Base-by-base conservation (phyloP, 192 early-diverging fungal species). In the Thamnidium elegans region DNA sequence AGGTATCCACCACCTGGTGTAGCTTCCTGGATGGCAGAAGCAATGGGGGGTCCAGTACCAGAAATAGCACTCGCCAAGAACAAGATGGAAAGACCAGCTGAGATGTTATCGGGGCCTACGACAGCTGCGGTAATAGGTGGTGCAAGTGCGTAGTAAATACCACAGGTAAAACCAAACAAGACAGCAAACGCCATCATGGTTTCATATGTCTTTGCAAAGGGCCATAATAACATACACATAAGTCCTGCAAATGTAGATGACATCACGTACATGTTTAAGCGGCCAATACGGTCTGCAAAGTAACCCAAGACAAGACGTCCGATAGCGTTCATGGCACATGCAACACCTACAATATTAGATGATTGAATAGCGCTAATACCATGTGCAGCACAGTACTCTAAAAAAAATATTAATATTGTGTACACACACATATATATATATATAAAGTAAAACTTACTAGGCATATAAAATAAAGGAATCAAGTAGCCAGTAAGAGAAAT, bases 401-500 rank as follows among this genome's bases (percentile, higher is more conserved):
- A 3, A 65, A 34, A 44, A 44, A 17, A n/a, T n/a, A n/a, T n/a
- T n/a, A n/a, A n/a, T n/a, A n/a, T n/a, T n/a, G n/a, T n/a, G n/a
- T n/a, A n/a, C n/a, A n/a, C n/a, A n/a, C n/a, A n/a, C n/a, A n/a
- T n/a, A n/a, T n/a, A n/a, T n/a, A n/a, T n/a, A n/a, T n/a, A n/a
- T n/a, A n/a, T n/a, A n/a, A n/a, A n/a, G n/a, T n/a, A n/a, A 23
- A 23, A 61, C 7, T 64, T 67, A 69, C 72, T 62, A 39, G 73
- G 69, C n/a, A 81, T 39, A 63, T 58, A 75, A 47, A 68, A 73
- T 42, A 76, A 70, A 2, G 79, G 78, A 30, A 78, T 59, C 34
- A 80, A 63, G 39, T 77, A 81, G 1, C 79, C 79, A 32, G 72
- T 62, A 15, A 75, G 52, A 30, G 61, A 55, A 19, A 81, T 45